phyloP scores from a whole-genome alignment of 2,329 filamentous ascomycete genomes.

The Colletotrichum trifolii region DNA sequence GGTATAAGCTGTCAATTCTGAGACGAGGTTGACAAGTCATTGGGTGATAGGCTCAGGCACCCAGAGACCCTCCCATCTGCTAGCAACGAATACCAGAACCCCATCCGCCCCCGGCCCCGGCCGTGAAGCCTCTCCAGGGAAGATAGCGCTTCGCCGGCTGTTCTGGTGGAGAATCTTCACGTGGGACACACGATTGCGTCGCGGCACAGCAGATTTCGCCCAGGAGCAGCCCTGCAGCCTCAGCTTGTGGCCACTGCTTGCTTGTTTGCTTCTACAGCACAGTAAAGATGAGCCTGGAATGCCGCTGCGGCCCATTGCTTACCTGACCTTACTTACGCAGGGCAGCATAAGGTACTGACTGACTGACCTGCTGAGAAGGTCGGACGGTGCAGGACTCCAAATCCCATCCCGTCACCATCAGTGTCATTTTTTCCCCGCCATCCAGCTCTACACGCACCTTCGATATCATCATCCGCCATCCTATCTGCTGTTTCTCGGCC shows the following conservation, averaged over 20 bases:
- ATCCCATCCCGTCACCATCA: conserved; percentile 4
- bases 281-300: conserved; percentile 8
- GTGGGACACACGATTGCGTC: conserved; percentile 18
- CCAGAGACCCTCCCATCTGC: neutral
- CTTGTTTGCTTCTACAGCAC: neutral
- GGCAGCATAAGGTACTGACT: neutral
- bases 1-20: no score
- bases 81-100: conserved; percentile 22
- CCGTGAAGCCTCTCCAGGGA: no score
- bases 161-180: conserved; percentile 32
- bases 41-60: neutral
- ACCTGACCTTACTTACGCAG: no score
- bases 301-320: conserved; percentile 10
- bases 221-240: conserved; percentile 23
- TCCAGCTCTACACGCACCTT: conserved; percentile 6
- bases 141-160: conserved; percentile 20
- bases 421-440: conserved; percentile 4
- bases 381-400: conserved; percentile 1
- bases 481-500: conserved; percentile 28
- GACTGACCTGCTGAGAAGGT: conserved; percentile 12
- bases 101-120: conserved; percentile 12
- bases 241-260: neutral
- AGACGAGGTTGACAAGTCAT: no score
- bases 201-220: conserved; percentile 4
- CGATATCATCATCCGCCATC: conserved; percentile 12